Evolutionary conservation across 768 basidiomycete species (phyloP).

Genomic region (Calocybe gangraenosa): DNA sequence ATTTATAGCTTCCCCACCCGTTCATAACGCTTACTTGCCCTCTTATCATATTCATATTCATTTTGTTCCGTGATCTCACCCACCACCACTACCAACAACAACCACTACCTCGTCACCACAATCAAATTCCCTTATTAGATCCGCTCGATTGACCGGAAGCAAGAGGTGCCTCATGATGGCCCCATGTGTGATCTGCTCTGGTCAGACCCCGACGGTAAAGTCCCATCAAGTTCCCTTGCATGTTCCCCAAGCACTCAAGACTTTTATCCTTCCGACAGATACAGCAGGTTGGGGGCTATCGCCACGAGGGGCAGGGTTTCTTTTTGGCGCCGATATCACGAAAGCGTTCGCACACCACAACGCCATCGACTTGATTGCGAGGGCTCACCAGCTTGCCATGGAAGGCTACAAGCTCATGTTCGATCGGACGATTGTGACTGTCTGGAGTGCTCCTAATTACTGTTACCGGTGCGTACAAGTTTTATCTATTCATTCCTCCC

Average conservation of each 20-base stretch:
- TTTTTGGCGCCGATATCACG: constrained; percentile 92
- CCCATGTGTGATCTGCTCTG: constrained; percentile 99
- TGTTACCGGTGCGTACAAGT: constrained; percentile 79
- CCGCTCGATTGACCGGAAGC: constrained; percentile 90
- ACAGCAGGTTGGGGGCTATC: constrained; percentile 95
- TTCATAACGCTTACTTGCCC: too few species aligned
- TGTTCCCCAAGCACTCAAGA: too few species aligned
- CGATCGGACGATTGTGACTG: constrained; percentile 90
- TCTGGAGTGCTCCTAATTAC: constrained; percentile 98
- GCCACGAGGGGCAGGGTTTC: constrained; percentile 94
- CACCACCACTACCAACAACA: too few species aligned
- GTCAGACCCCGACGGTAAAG: constrained; percentile 99
- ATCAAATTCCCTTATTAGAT: constrained; percentile 54
- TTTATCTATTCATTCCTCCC: constrained; percentile 6
- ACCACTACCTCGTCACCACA: neutral
- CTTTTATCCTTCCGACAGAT: constrained; percentile 44
- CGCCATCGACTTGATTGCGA: constrained; percentile 89
- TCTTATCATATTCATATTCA: constrained; percentile 5
- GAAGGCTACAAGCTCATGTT: constrained; percentile 98
- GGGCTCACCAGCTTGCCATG: constrained; percentile 98
- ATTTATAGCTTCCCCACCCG: neutral
- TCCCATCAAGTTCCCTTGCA: too few species aligned
- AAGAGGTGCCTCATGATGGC: constrained; percentile 97
- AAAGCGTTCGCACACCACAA: constrained; percentile 89
- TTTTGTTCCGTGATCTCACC: constrained; percentile 20